Evolutionary conservation across 2,329 filamentous ascomycete species (phyloP), one percentile per base, ranked within the genome.

Genomic region (Rhynchosporium graminicola): DNA sequence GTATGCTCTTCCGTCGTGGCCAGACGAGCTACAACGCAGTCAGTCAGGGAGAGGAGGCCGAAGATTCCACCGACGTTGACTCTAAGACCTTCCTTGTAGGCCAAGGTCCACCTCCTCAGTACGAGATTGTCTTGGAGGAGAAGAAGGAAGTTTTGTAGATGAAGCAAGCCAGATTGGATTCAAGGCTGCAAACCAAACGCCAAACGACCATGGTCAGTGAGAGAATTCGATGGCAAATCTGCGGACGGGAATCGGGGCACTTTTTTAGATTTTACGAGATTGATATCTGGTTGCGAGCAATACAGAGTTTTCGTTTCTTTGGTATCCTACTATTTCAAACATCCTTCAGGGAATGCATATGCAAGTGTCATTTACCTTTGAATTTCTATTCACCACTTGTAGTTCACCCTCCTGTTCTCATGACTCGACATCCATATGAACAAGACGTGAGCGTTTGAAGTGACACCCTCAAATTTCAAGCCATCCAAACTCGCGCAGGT

Each of bases 1-100:
- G 83, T 65, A 76, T 80, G 64, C 73, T 87, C 64, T 77, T 78
- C 70, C 82, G 83, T 58, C 78, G 80, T 55, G 75, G 76, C 29
- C 59, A 57, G 26, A 56, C 31, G n/a, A 55, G 65, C 51, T 71
- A 72, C 40, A 31, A 48, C 15, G 61, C 61, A 38, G 63, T 72
- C 54, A 63, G 68, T 33, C 65, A 70, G 20, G 20, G 20, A 58
- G 63, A 68, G 20, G 70, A 73, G 43, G 56, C 26, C 38, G 47
- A 42, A 7, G 66, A 66, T 15, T 63, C 67, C 7, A 59, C 29
- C 13, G 62, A 65, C 26, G 68, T 70, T n/a, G 71, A 74, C 38
- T 55, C 57, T 13, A 72, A 72, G 64, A 58, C 57, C 3, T 67
- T 71, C 55, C 45, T 73, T 20, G 64, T 62, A 29, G 59, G 69